These are phyloP conservation scores for Aureobasidium sp. DNA, from an alignment of 2,329 filamentous ascomycete species.

Conservation along the genomic window DNA sequence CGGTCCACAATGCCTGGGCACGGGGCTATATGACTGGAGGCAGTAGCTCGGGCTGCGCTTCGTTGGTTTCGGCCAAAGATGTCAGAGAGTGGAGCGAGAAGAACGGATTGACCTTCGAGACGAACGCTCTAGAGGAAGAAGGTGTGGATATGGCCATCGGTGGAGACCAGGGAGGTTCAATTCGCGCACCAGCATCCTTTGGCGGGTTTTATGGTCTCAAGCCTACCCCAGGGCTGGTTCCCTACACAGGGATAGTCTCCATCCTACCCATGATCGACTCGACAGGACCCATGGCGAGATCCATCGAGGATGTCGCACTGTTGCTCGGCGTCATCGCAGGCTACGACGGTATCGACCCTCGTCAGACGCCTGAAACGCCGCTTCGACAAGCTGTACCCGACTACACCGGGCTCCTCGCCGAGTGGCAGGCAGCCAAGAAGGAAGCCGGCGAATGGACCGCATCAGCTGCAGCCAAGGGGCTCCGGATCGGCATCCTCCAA, in stretches of 20 bases:
- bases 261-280: slow-evolving; percentile 38
- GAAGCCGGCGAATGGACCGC: slow-evolving; percentile 23
- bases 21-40: slow-evolving; percentile 30
- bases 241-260: slow-evolving; percentile 36
- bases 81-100: slow-evolving; percentile 18
- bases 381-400: slow-evolving; percentile 28
- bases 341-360: slow-evolving; percentile 37
- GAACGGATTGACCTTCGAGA: slow-evolving; percentile 14
- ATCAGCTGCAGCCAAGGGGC: slow-evolving; percentile 27
- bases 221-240: slow-evolving; percentile 35
- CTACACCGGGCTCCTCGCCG: slow-evolving; percentile 25
- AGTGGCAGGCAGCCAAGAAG: slow-evolving; percentile 22
- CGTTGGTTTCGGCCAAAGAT: slow-evolving; percentile 25
- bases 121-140: slow-evolving; percentile 13
- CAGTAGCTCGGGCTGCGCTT: slow-evolving; percentile 26
- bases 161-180: slow-evolving; percentile 23
- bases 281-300: slow-evolving; percentile 35
- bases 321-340: slow-evolving; percentile 35
- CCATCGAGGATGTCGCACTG: slow-evolving; percentile 32
- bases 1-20: slow-evolving; percentile 34
- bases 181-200: slow-evolving; percentile 19
- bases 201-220: slow-evolving; percentile 29
- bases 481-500: slow-evolving; percentile 39
- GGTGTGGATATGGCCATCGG: slow-evolving; percentile 31
- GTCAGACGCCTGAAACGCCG: slow-evolving; percentile 34